Evolutionary conservation across 225 moss, liverwort and hornwort species (phyloP), one percentile per base, ranked within the genome.

Genomic region (Polytrichum commune): DNA sequence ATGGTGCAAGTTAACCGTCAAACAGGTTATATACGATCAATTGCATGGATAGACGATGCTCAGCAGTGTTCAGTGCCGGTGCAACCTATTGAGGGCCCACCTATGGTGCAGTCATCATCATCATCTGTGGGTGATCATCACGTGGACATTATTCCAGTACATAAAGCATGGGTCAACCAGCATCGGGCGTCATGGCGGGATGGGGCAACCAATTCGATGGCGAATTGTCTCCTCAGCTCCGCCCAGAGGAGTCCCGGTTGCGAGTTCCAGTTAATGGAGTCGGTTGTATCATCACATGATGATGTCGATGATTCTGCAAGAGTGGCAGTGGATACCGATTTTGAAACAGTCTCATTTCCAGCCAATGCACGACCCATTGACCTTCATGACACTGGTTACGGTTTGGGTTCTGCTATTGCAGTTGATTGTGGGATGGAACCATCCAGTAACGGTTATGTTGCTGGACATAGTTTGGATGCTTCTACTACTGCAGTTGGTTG

Each of bases 141-240:
- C 13, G 18, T 30, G 65, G 24, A 74, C 58, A 32, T 29, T 22
- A 46, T 46, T 46, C 55, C 69, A 61, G 69, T 10, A 7, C 29
- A 54, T 29, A 54, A 71, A 5, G 27, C 33, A 29, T 64, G 27
- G 55, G 28, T 74, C 24, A 63, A 78, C 22, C 76, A 70, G 18
- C 76, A 66, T 25, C 69, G 79, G 19, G 82, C 66, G 66, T 80
- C 80, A 22, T 83, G 82, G 82, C 77, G 77, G 29, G 86, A 86
- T 19, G 83, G 83, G 3, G 86, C 86, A 29, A 80, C 80, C 0
- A 80, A 86, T 58, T 32, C 76, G 4, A 74, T 85, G 79, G 76
- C 76, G 1, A 79, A 65, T 60, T 74, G 69, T 22, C 29, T 85
- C 55, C 30, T 85, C 7, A 73, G 78, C 53, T 60, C 78, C 10